phyloP scores from a whole-genome alignment of 1,284 basidiomycete species.

The Takashimella tepidaria region DNA sequence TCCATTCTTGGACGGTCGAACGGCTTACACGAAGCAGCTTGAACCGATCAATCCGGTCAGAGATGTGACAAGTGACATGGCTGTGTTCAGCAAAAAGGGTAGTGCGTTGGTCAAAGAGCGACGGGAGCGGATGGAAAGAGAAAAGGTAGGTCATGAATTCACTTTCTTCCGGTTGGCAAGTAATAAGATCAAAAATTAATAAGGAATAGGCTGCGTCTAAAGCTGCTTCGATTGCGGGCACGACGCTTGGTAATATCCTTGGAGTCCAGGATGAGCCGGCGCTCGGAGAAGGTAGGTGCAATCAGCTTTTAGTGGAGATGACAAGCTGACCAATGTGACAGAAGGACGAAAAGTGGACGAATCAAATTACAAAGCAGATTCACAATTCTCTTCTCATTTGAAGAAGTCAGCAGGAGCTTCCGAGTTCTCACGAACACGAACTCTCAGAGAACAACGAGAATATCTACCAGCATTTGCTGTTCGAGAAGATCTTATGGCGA shows the following conservation, averaged over 20 bases:
- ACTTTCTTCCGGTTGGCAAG: background rate
- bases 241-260: constrained; percentile 91
- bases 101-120: constrained; percentile 90
- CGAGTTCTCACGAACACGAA: constrained; percentile 73
- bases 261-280: constrained; percentile 89
- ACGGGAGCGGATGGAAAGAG: constrained; percentile 89
- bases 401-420: constrained; percentile 73
- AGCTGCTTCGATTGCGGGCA: constrained; percentile 85
- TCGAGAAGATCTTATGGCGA: constrained; percentile 84
- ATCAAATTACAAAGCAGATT: constrained; percentile 83
- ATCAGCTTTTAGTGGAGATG: background rate
- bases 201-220: constrained; percentile 71
- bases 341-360: constrained; percentile 61
- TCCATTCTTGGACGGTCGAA: constrained; percentile 94
- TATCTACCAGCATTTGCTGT: constrained; percentile 98
- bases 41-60: constrained; percentile 96
- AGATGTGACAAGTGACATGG: constrained; percentile 90
- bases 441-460: constrained; percentile 90
- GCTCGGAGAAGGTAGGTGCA: constrained; percentile 33
- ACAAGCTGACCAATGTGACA: constrained; percentile 45
- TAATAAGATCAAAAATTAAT: background rate
- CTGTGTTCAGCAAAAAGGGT: constrained; percentile 92
- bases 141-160: constrained; percentile 55
- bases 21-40: constrained; percentile 92
- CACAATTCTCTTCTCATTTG: constrained; percentile 90